phyloP scores from a whole-genome alignment of 257 asterid species.

The Solanum pennellii region DNA sequence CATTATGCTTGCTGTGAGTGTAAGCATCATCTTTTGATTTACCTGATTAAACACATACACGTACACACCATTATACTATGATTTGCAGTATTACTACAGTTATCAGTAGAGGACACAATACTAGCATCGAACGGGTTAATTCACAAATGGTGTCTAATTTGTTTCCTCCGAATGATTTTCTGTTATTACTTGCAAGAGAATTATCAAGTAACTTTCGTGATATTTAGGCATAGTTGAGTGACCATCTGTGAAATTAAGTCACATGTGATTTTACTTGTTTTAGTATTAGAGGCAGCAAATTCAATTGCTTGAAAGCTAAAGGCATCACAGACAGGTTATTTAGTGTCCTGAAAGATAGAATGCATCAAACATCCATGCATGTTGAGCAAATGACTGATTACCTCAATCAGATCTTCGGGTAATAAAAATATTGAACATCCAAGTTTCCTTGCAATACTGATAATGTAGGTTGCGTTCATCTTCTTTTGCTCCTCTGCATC shows the following conservation, averaged over 20 bases:
- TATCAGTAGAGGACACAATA: neutral
- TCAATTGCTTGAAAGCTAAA: neutral
- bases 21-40: conserved; percentile 41
- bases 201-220: neutral
- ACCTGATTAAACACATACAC: conserved; percentile 13
- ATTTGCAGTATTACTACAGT: neutral
- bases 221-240: neutral
- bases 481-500: conserved; percentile 75
- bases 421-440: conserved; percentile 95
- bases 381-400: conserved; percentile 3
- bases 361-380: neutral
- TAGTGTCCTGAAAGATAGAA: neutral
- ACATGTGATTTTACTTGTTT: neutral
- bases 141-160: neutral
- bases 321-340: neutral
- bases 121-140: neutral
- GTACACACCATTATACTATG: neutral
- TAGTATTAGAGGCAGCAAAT: neutral
- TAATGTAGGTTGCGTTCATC: conserved; percentile 90
- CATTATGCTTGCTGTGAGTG: conserved; percentile 40
- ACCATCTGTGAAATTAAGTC: neutral
- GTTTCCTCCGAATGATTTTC: neutral
- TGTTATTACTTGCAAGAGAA: neutral
- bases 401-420: conserved; percentile 93
- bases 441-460: conserved; percentile 90